Conservation (phyloP, 75 land plant genomes). For the Picea sitchensis region DNA sequence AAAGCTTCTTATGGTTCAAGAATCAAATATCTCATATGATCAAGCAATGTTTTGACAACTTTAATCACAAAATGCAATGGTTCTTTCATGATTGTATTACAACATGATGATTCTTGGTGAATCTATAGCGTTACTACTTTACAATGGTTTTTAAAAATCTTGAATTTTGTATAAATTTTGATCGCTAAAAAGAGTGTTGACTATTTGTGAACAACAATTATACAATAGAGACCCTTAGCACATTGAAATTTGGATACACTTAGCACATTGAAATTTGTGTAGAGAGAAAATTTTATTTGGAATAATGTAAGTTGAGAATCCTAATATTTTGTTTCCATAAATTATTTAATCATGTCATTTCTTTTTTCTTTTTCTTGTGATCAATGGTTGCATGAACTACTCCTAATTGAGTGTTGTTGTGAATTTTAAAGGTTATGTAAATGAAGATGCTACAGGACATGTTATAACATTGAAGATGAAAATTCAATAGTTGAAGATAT, state of each 20-base stretch:
- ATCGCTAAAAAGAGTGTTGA: no score
- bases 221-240: constrained; percentile 81
- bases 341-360: background rate
- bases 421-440: constrained; percentile 74
- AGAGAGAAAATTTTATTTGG: constrained; percentile 90
- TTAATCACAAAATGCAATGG: background rate
- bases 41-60: background rate
- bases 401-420: background rate
- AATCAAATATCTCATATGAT: background rate
- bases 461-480: constrained; percentile 81
- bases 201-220: constrained; percentile 40
- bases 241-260: no score
- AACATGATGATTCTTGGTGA: constrained; percentile 97
- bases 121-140: constrained; percentile 64
- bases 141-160: background rate
- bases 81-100: constrained; percentile 83
- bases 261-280: constrained; percentile 97
- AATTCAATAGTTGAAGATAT: constrained; percentile 90
- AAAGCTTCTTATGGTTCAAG: background rate
- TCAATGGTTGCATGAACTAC: background rate
- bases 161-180: background rate
- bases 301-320: constrained; percentile 71
- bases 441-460: constrained; percentile 96
- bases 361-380: background rate
- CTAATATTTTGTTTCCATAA: no score